Base-by-base conservation (phyloP, 225 moss, liverwort and hornwort genomes). In the Pleurozium schreberi region DNA sequence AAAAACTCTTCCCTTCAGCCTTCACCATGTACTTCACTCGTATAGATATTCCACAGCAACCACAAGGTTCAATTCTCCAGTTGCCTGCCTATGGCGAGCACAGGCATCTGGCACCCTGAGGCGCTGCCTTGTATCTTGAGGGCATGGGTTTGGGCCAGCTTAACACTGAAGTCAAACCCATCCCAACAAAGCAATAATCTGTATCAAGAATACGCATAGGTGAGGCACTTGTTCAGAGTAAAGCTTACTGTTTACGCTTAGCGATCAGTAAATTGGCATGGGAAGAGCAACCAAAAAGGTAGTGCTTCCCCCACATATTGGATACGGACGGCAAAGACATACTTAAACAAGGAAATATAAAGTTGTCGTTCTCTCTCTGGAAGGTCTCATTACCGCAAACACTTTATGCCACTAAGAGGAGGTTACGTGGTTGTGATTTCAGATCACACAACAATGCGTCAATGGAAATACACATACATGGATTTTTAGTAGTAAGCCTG, bases 111-210 rank as follows among this genome's bases (percentile, higher is more conserved):
- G 94, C 94, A 94, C 92, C 93, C 87, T 91, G 92, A 90, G 93
- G 89, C 91, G 90, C 93, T 92, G 93, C 84, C 92, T 91, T 90
- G 91, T 93, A 89, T 94, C 92, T 91, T 89, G 92, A 92, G 94
- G 92, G 88, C 92, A 94, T 94, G 94, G 94, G 94, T 93, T 93
- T 94, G 93, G 86, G 89, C 92, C 94, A 94, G 92, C 90, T 88
- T 84, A 84, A 92, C 80, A 93, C 92, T 93, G 93, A 92, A 94
- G 90, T 89, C 94, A 93, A 94, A 94, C 93, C 94, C 94, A 94
- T 94, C 94, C 94, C 94, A 92, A 93, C 93, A 93, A 94, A 93
- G 92, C 93, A 93, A 94, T 88, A 93, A 93, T 93, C 93, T 94
- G 94, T 93, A 94, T 93, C 94, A 94, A 90, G 94, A 94, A 94